Evolutionary conservation across 2,329 filamentous ascomycete genomes (phyloP), one percentile per base, ranked within the genome.

Genomic region (Blastomyces silverae): DNA sequence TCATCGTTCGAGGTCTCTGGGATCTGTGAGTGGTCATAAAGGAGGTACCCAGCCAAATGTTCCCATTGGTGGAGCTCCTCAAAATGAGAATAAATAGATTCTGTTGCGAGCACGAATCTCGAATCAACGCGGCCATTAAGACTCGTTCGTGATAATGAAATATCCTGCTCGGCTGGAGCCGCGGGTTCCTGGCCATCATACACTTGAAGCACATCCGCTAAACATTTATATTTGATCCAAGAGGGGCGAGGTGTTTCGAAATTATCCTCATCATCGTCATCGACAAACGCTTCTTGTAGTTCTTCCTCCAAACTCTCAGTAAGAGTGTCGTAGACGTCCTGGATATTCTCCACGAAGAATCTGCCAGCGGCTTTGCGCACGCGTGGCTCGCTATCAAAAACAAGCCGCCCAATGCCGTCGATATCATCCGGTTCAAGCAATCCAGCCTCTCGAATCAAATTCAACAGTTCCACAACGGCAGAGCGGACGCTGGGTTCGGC

Each of bases 381-480:
- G 68, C 88, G 86, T 7, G 88, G 79, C 72, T 97, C 93, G 0
- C 87, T 84, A 71, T 99, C 94, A 71, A 96, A 97, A 13, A 97
- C 88, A 46, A 97, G 83, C 72, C 89, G 88, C 53, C 92, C 92
- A 58, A 97, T 86, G 3, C 87, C 84, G 74, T 97, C 94, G 65
- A 99, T 89, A 74, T 99, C 94, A 70, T 90, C 86, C 0, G 93
- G 92, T 70, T 97, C 92, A 1, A 99, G 83, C 76, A 97, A 85
- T 31, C 92, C 93, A 6, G 88, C 89, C 67, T 91, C 87, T 64
- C 93, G 87, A 64, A 99, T 83, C 31, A 88, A 83, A 69, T 96
- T 90, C 22, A 97, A 86, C 52, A 96, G 84, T 63, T 90, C 86
- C 59, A 99, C 89, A 10, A 91, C 89, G 7, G 87, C 84, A 8